phyloP scores from a whole-genome alignment of 441 rosid genomes.

The Corymbia citriodora region DNA sequence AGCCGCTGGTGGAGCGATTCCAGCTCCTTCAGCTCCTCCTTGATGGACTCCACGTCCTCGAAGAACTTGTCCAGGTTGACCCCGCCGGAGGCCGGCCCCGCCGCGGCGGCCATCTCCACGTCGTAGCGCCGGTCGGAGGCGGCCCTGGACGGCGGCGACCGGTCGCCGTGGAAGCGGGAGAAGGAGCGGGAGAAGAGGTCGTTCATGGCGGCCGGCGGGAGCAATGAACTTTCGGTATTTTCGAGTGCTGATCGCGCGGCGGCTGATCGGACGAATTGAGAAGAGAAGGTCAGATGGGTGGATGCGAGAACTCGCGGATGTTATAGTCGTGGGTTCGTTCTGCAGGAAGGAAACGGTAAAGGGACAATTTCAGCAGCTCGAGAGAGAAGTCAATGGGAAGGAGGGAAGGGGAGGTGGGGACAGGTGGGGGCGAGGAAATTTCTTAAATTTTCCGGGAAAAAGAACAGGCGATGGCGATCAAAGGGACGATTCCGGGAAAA shows the following conservation, averaged over 20 bases:
- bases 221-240: neutral
- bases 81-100: neutral
- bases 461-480: neutral
- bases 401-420: neutral
- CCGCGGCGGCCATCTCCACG: slow-evolving; percentile 2
- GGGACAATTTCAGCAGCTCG: neutral
- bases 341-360: neutral
- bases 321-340: neutral
- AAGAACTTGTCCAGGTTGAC: slow-evolving; percentile 18
- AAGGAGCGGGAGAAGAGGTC: slow-evolving; percentile 15
- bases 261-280: neutral
- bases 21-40: slow-evolving; percentile 15
- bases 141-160: neutral
- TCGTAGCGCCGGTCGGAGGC: neutral
- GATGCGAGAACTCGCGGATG: neutral
- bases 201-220: slow-evolving; percentile 1
- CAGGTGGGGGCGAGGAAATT: neutral
- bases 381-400: neutral
- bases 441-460: neutral
- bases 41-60: slow-evolving; percentile 19
- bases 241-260: neutral
- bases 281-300: neutral
- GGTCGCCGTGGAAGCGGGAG: slow-evolving; percentile 7
- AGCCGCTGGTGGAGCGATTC: slow-evolving; percentile 7
- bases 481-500: neutral